Evolutionary conservation across 768 basidiomycete genomes (phyloP).

Genomic region (Terana coerulea): DNA sequence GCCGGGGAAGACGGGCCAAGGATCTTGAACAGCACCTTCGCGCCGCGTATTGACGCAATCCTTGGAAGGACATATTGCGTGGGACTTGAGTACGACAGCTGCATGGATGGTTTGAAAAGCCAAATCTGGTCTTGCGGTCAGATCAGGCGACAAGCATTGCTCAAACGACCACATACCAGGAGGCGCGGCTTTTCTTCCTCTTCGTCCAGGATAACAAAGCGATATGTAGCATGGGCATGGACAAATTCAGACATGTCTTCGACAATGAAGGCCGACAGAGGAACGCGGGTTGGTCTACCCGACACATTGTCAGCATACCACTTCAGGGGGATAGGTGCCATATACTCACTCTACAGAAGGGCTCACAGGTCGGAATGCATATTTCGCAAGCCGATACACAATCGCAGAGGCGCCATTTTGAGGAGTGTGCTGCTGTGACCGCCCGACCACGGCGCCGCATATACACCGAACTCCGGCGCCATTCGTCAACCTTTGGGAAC

Average conservation of each 20-base stretch:
- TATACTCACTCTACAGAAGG: constrained; percentile 55
- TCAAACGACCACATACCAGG: constrained; percentile 48
- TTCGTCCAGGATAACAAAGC: constrained; percentile 85
- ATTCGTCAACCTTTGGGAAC: constrained; percentile 60
- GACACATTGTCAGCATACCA: constrained; percentile 9
- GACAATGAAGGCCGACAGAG: constrained; percentile 85
- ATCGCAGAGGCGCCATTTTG: constrained; percentile 26
- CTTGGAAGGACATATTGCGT: constrained; percentile 55
- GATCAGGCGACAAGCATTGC: neutral
- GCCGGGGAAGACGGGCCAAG: constrained; percentile 54
- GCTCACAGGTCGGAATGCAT: constrained; percentile 72
- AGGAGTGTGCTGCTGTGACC: constrained; percentile 49
- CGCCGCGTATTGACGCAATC: constrained; percentile 58
- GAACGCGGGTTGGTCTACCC: constrained; percentile 38
- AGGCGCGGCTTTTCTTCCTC: constrained; percentile 78
- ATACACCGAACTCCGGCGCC: constrained; percentile 68
- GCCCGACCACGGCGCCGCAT: constrained; percentile 82
- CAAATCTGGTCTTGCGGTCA: constrained; percentile 57
- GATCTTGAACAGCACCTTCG: constrained; percentile 85
- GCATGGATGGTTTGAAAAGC: constrained; percentile 91
- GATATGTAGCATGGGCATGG: constrained; percentile 89
- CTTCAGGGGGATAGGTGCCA: neutral
- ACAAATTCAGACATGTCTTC: constrained; percentile 91
- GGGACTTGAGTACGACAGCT: constrained; percentile 65
- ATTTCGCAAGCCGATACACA: constrained; percentile 77